These are phyloP conservation scores for Verticillium albo-atrum DNA, from an alignment of 2,329 filamentous ascomycete species.

Conservation along the genomic window DNA sequence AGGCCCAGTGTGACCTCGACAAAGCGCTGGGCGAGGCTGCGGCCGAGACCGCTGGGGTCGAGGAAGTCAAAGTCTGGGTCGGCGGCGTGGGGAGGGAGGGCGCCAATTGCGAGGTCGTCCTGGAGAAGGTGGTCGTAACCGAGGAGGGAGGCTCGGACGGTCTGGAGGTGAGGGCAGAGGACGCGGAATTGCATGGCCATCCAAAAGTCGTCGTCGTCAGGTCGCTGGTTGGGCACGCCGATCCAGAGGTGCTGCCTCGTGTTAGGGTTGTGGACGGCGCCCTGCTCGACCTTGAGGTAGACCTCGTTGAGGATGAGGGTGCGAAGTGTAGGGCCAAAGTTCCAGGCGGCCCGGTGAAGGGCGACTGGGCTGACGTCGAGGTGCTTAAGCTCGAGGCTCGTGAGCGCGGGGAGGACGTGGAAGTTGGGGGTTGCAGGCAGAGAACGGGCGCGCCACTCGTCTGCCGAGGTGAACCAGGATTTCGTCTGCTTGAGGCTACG, in stretches of 20 bases:
- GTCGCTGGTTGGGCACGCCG: slow-evolving; percentile 37
- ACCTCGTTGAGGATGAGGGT: slow-evolving; percentile 43
- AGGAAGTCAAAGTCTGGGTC: slow-evolving; percentile 30
- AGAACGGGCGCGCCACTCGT: slow-evolving; percentile 34
- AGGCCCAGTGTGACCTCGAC: slow-evolving; percentile 39
- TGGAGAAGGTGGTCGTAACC: slow-evolving; percentile 36
- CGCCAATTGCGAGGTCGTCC: slow-evolving; percentile 20
- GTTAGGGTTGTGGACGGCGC: slow-evolving; percentile 24
- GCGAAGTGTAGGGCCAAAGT: slow-evolving; percentile 31
- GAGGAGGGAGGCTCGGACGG: slow-evolving; percentile 39
- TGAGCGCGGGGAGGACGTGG: slow-evolving; percentile 28
- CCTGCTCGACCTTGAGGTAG: slow-evolving; percentile 33
- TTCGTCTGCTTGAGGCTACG: slow-evolving; percentile 32
- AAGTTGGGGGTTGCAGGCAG: slow-evolving; percentile 27
- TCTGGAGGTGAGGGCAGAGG: slow-evolving; percentile 26
- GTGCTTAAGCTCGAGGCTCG: slow-evolving; percentile 37
- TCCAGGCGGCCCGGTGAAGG: slow-evolving; percentile 26
- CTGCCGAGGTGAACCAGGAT: slow-evolving; percentile 26
- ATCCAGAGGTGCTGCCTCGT: slow-evolving; percentile 36
- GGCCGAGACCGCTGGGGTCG: slow-evolving; percentile 35
- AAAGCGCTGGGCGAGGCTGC: slow-evolving; percentile 39
- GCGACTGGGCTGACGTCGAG: slow-evolving; percentile 32
- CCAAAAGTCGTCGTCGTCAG: slow-evolving; percentile 31
- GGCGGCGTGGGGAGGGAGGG: slow-evolving; percentile 15
- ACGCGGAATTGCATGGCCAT: slow-evolving; percentile 36